Evolutionary conservation across 208 protist species (phyloP).

Genomic region (Novymonas esmeraldas): DNA sequence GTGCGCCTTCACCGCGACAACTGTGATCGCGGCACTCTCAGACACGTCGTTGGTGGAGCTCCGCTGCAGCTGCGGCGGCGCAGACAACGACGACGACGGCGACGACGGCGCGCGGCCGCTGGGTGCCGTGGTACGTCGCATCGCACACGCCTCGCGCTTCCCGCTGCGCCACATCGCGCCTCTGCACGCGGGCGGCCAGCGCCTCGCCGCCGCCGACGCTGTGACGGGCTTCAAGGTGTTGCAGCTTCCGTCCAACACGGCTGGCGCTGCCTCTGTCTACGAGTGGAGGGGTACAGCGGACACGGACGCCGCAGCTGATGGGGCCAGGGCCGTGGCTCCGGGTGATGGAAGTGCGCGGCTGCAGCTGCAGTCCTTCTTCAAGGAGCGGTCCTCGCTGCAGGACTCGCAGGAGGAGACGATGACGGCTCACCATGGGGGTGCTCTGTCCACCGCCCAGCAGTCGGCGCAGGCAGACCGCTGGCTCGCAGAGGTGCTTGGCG

Average conservation of each 20-base stretch:
- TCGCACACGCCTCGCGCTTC: conserved; percentile 24
- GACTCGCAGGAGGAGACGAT: conserved; percentile 9
- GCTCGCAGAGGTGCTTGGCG: conserved; percentile 65
- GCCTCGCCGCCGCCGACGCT: conserved; percentile 58
- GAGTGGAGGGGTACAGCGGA: conserved; percentile 30
- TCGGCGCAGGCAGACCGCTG: conserved; percentile 45
- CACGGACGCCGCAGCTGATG: not conserved
- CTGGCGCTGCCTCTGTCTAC: not conserved
- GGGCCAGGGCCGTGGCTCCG: not conserved
- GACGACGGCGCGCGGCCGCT: not conserved
- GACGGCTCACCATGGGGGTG: conserved; percentile 12
- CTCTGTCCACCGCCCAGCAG: conserved; percentile 27
- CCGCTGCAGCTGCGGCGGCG: conserved; percentile 2
- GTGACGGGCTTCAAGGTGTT: conserved; percentile 65
- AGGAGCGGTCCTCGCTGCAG: conserved; percentile 33
- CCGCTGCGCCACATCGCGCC: conserved; percentile 42
- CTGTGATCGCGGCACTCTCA: conserved; percentile 52
- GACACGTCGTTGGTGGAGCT: conserved; percentile 56
- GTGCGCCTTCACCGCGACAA: conserved; percentile 43
- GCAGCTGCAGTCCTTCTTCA: conserved; percentile 49
- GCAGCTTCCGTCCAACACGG: conserved; percentile 27
- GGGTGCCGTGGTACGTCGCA: conserved; percentile 21
- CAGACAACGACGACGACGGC: not conserved
- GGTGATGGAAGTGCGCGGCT: not conserved
- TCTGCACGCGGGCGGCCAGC: conserved; percentile 38